Evolutionary conservation across 176 grass and related monocot species (phyloP), one percentile per base, ranked within the genome.

Genomic region (Phoenix dactylifera): DNA sequence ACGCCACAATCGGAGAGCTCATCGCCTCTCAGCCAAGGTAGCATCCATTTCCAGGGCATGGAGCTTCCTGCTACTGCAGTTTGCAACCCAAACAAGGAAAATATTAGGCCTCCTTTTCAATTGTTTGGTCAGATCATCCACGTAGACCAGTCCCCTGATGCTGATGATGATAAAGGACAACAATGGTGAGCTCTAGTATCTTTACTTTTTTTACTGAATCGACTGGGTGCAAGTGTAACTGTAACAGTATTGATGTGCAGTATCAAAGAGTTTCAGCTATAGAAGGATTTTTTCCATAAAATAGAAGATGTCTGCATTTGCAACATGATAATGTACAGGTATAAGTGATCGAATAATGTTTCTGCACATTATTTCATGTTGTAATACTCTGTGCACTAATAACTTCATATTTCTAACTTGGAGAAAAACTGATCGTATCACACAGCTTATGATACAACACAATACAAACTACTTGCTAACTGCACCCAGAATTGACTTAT

Each of bases 121-220:
- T 16, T 72, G 22, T 62, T 72, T 53, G 69, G 69, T 15, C 44
- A 52, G 58, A 18, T 32, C 7, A 72, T 72, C 50, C 17, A 53
- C 5, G 32, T 54, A 30, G 25, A 62, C 4, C 16, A 23, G 24
- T 4, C 15, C 15, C 0, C 57, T 44, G 35, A 44, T 62, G 4
- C 35, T 26, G 58, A 20, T 17, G 25, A 17, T 18, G 58, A 35
- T 9, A 39, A 12, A 32, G 26, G 30, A 16, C 29, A 29, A 15
- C 26, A 30, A 26, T 3, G 5, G 26, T 60, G 28, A 26, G 30
- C 25, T 60, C 15, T n/a, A 23, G 18, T 3, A 18, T 20, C 18
- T 12, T 56, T 18, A 15, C 12, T 56, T 56, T 55, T 23, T 22
- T 56, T 17, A 18, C 18, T 22, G 18, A 19, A 22, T 18, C 3